phyloP scores from a whole-genome alignment of 257 asterid species.

The Capsicum rhomboideum region DNA sequence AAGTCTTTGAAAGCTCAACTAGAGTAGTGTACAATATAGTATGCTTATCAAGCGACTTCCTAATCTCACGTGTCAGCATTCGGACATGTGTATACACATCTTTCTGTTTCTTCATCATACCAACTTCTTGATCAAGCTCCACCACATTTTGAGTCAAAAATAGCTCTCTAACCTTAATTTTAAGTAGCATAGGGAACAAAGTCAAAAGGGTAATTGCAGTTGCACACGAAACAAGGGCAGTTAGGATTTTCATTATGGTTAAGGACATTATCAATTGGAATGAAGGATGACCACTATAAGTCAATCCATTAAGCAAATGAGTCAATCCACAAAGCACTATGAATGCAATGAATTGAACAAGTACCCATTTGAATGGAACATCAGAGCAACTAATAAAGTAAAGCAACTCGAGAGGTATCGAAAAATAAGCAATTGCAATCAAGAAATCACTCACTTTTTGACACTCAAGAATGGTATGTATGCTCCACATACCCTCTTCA shows the following conservation, averaged over 20 bases:
- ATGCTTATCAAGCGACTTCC: slow-evolving; percentile 40
- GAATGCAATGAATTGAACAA: slow-evolving; percentile 35
- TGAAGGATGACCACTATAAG: slow-evolving; percentile 25
- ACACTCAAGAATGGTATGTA: slow-evolving; percentile 19
- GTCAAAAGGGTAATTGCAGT: slow-evolving; percentile 38
- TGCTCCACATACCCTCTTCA: slow-evolving; percentile 31
- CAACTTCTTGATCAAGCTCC: slow-evolving; percentile 40
- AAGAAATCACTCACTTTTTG: slow-evolving; percentile 39
- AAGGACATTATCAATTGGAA: slow-evolving; percentile 34
- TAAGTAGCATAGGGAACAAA: slow-evolving; percentile 29
- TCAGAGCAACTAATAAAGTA: slow-evolving; percentile 32
- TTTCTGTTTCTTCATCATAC: slow-evolving; percentile 33
- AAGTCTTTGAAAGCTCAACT: slow-evolving; percentile 35
- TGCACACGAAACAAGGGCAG: slow-evolving; percentile 40
- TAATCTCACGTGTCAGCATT: slow-evolving; percentile 33
- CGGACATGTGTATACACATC: slow-evolving; percentile 37
- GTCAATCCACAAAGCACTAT: slow-evolving; percentile 41
- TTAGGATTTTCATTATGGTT: slow-evolving; percentile 29
- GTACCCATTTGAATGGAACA: slow-evolving; percentile 45
- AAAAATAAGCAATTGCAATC: slow-evolving; percentile 40
- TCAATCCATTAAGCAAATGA: slow-evolving; percentile 35
- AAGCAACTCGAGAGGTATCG: slow-evolving; percentile 34
- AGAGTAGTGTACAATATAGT: slow-evolving; percentile 32
- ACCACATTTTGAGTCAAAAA: slow-evolving; percentile 33
- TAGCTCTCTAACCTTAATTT: slow-evolving; percentile 34